These are phyloP conservation scores for Entoloma clypeatum DNA, from an alignment of 1,284 basidiomycete genomes.

Conservation along the genomic window DNA sequence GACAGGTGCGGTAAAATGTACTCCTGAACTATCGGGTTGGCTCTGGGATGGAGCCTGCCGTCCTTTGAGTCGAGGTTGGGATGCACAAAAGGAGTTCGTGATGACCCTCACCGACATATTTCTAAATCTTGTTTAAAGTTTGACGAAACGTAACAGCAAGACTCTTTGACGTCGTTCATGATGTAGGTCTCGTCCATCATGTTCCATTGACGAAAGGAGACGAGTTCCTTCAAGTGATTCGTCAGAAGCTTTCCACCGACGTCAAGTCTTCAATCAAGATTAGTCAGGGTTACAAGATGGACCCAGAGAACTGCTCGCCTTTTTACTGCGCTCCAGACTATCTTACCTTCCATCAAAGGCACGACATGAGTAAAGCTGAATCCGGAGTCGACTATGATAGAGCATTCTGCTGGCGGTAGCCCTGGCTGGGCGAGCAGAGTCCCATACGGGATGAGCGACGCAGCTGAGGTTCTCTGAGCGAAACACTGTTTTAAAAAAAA, in stretches of 20 bases:
- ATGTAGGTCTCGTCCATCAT: conserved; percentile 96
- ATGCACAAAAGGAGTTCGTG: conserved; percentile 13
- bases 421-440: conserved; percentile 49
- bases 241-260: conserved; percentile 93
- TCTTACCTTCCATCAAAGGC: conserved; percentile 73
- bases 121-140: conserved; percentile 75
- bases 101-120: conserved; percentile 63
- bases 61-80: conserved; percentile 13
- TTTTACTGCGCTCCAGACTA: conserved; percentile 78
- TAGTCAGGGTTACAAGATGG: conserved; percentile 16
- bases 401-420: conserved; percentile 66
- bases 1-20: conserved; percentile 90
- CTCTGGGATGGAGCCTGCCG: conserved; percentile 43
- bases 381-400: conserved; percentile 83
- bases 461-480: conserved; percentile 46
- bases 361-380: conserved; percentile 92
- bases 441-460: conserved; percentile 73
- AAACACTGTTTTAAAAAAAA: conserved; percentile 3
- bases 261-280: conserved; percentile 63
- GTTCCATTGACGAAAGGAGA: conserved; percentile 95
- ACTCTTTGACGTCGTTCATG: conserved; percentile 87
- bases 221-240: conserved; percentile 90
- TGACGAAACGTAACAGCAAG: conserved; percentile 83
- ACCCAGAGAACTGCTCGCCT: conserved; percentile 45
- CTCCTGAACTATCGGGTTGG: conserved; percentile 76